A percentile compares a stretch with the other conserved stretches of the same genome.
Conservation (phyloP, 306 rosid species). For the Trifolium dubium region DNA sequence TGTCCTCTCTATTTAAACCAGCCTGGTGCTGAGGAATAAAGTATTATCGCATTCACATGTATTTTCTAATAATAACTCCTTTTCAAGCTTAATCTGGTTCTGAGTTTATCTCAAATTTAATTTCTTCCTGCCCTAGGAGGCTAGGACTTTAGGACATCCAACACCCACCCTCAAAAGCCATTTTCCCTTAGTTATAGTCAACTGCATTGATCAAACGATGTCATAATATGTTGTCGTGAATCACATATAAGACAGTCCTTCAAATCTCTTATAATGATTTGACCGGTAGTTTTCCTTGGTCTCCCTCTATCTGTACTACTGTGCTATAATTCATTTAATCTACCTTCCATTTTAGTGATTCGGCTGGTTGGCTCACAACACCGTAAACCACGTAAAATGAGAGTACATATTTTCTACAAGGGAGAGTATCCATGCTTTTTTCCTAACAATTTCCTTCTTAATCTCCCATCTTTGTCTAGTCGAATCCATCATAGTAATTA, state of each 20-base stretch:
- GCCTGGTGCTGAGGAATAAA: too few relatives aligned
- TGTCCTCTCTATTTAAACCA: too few relatives aligned
- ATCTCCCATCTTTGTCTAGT: neutral
- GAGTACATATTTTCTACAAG: neutral
- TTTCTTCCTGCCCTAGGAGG: neutral
- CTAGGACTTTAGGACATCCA: slow-evolving; percentile 6
- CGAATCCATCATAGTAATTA: neutral
- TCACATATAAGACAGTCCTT: neutral
- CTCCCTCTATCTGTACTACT: neutral
- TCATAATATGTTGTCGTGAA: neutral
- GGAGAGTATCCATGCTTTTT: neutral
- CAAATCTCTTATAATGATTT: neutral
- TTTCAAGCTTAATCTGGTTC: slow-evolving; percentile 10
- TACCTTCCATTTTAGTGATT: neutral
- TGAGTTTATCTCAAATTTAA: slow-evolving; percentile 22
- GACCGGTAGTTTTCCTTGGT: neutral
- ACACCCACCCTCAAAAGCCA: neutral
- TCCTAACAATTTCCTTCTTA: neutral
- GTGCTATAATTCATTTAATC: neutral
- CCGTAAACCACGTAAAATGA: neutral
- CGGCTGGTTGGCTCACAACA: neutral
- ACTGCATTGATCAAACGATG: neutral
- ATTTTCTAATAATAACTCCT: neutral
- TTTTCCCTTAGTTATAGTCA: neutral
- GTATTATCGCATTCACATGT: too few relatives aligned